Percentiles rank a stretch among this genome's conserved stretches.
Conservation (phyloP, 1,284 basidiomycete genomes). For the Salmacisia buchloeana region DNA sequence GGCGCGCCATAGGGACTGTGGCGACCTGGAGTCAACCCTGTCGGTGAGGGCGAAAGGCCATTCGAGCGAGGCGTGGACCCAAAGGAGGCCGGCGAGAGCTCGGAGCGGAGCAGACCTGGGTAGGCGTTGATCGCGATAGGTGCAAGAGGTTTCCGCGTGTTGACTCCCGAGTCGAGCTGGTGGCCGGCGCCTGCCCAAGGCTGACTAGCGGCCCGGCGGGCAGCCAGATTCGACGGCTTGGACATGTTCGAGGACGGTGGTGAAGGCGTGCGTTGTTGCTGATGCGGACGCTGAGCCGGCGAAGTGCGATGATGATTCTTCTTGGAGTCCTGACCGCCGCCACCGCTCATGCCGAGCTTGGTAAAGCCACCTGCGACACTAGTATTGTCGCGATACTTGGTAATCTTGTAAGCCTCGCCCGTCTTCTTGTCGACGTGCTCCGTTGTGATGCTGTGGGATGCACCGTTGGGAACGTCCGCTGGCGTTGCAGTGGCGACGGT, state of each 20-base stretch:
- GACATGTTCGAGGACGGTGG: not conserved
- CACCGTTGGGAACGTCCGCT: not conserved
- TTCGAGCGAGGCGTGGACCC: not conserved
- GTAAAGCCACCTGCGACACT: slow-evolving; percentile 7
- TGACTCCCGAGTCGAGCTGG: not conserved
- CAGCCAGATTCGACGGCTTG: slow-evolving; percentile 6
- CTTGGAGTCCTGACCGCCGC: not conserved
- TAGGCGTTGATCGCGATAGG: slow-evolving; percentile 4
- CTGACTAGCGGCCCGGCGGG: slow-evolving; percentile 1
- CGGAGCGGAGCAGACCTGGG: not conserved
- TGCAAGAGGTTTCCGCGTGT: not conserved
- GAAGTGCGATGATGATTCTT: not conserved
- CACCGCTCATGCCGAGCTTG: not conserved
- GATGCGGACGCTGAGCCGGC: not conserved
- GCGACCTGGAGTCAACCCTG: not conserved
- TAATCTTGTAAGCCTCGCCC: slow-evolving; percentile 4
- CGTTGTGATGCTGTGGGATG: slow-evolving; percentile 6
- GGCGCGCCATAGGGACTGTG: slow-evolving; percentile 2
- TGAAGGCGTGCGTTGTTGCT: not conserved
- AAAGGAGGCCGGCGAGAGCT: slow-evolving; percentile 3
- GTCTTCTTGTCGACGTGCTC: slow-evolving; percentile 8
- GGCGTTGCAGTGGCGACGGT: not conserved
- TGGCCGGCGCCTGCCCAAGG: not conserved
- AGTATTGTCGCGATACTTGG: slow-evolving; percentile 8
- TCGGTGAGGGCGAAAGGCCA: not conserved